Evolutionary conservation across 768 basidiomycete genomes (phyloP), one percentile per base, ranked within the genome.

Genomic region (Pulveroboletus sp.): DNA sequence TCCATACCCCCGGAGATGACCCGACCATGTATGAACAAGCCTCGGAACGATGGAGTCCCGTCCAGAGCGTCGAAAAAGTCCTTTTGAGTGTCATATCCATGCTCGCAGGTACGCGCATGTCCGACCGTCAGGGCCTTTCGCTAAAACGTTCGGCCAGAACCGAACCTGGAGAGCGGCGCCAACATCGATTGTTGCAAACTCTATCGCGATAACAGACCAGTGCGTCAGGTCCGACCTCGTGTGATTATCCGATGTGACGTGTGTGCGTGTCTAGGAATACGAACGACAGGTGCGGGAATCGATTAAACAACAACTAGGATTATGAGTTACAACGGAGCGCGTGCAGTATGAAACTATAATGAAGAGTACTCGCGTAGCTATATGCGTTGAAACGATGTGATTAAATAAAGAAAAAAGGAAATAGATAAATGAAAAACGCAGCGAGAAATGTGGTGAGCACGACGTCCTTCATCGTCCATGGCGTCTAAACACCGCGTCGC

Each of bases 151-250:
- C 4, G 8, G 35, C 29, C 59, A 86, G 95, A 98, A 73, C 96
- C 96, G 23, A 99, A 99, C 69, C 77, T 97, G 41, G 96, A 99
- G 71, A 93, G 89, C 51, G 93, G 93, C 17, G 96, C 96, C 44
- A 97, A 96, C 71, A 89, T 99, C 54, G 86, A 95, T 71, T 95
- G 93, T 63, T 94, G 93, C 76, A 98, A 98, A 72, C 73, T 98
- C 49, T 97, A 95, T 68, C 80, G 95, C 51, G 94, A 96, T 56
- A 85, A 96, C 66, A 81, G 78, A 51, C 71, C 75, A 56, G 78
- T 81, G 50, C 55, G 76, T 29, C 57, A 16, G 9, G 5, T 37
- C 13, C 34, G 32, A 6, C 29, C 22, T n/a, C n/a, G n/a, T n/a
- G n/a, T n/a, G n/a, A n/a, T n/a, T n/a, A n/a, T n/a, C n/a, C n/a